Evolutionary conservation across 768 basidiomycete genomes (phyloP), one percentile per base, ranked within the genome.

Genomic region (Lentinula raphanica): DNA sequence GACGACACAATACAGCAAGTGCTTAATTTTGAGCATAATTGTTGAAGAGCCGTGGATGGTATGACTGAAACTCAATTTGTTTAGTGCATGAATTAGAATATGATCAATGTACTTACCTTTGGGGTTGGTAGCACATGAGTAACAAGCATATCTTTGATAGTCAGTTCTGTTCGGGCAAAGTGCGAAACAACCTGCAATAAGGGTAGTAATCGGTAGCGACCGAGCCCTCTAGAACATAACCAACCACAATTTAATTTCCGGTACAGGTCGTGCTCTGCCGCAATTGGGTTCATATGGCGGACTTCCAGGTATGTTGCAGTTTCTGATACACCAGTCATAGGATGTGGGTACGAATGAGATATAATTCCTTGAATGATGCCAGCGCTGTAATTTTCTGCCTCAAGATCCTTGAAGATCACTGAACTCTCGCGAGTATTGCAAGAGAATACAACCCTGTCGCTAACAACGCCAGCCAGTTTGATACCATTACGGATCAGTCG

Each of bases 81-180:
- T n/a, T n/a, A n/a, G n/a, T n/a, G n/a, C n/a, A n/a, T n/a, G n/a
- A n/a, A n/a, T n/a, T n/a, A n/a, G n/a, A n/a, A n/a, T n/a, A n/a
- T n/a, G n/a, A n/a, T n/a, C n/a, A n/a, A n/a, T n/a, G n/a, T 39
- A 59, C 60, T 61, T 19, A 12, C 19, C 25, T 40, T 17, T 2
- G 27, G 44, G 44, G 11, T n/a, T 9, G n/a, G 25, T 13, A 13
- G 19, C 11, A 25, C 5, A 31, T 23, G 17, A 13, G 29, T 31
- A 25, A 31, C 29, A 2, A 3, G 35, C 9, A 9, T 36, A 9
- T 15, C 35, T 36, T 36, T 3, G 1, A 46, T 4, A 27, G 19
- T 1, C 1, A 46, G 35, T 2, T n/a, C n/a, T n/a, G n/a, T n/a
- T n/a, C n/a, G n/a, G 35, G 15, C 15, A 36, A 3, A n/a, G n/a